Evolutionary conservation across 2,329 filamentous ascomycete genomes (phyloP).

Genomic region (Bipolaris gigantea): DNA sequence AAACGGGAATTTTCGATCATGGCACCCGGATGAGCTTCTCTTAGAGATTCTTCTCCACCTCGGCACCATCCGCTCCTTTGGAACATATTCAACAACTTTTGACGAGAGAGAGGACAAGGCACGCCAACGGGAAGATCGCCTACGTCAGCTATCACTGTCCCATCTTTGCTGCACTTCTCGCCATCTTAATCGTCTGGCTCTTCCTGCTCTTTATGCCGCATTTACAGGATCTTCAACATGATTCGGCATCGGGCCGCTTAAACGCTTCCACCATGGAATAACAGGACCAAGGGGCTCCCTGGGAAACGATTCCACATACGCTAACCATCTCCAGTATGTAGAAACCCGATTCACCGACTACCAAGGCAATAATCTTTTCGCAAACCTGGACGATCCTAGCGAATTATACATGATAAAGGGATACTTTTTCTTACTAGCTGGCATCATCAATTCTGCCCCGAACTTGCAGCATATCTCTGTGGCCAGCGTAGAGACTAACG

Average conservation of each 20-base stretch:
- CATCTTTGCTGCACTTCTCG: constrained; percentile 24
- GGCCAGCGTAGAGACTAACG: constrained; percentile 23
- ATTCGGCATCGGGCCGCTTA: constrained; percentile 17
- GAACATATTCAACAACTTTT: constrained; percentile 28
- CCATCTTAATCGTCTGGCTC: constrained; percentile 21
- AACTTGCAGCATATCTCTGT: constrained; percentile 31
- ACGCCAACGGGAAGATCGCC: constrained; percentile 30
- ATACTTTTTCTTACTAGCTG: constrained; percentile 28
- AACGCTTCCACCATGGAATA: constrained; percentile 24
- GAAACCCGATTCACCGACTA: constrained; percentile 32
- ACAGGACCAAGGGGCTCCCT: neutral
- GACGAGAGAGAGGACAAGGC: constrained; percentile 17
- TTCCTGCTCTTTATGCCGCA: constrained; percentile 29
- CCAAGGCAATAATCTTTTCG: constrained; percentile 21
- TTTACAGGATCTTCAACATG: constrained; percentile 22
- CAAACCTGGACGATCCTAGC: constrained; percentile 8
- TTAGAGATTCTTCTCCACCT: constrained; percentile 21
- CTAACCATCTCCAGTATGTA: constrained; percentile 23
- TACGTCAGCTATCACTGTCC: constrained; percentile 19
- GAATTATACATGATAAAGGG: constrained; percentile 6
- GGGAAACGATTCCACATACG: neutral
- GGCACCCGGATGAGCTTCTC: constrained; percentile 27
- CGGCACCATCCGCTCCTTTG: constrained; percentile 20
- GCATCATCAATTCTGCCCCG: constrained; percentile 15
- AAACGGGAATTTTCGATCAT: neutral